Conservation (phyloP, 495 filamentous ascomycete genomes). For the Cladorrhinum samala region DNA sequence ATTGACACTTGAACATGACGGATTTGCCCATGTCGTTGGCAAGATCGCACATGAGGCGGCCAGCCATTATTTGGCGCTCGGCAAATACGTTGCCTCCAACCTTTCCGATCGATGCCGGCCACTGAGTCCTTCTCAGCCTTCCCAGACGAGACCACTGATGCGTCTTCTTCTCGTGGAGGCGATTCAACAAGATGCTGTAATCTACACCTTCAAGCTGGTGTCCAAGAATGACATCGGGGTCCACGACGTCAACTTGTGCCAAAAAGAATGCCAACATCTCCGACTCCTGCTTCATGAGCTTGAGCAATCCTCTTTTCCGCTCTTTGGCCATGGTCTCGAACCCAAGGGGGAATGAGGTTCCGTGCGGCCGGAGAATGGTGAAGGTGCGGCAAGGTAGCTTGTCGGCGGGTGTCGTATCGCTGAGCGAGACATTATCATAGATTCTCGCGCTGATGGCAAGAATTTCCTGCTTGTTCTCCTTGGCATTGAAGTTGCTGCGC, state of each 20-base stretch:
- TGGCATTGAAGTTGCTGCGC: constrained; percentile 80
- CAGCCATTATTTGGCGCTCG: constrained; percentile 83
- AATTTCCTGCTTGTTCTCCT: constrained; percentile 96
- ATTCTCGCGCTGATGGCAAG: constrained; percentile 82
- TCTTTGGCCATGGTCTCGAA: constrained; percentile 66
- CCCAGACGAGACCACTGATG: constrained; percentile 91
- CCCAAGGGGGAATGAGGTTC: constrained; percentile 68
- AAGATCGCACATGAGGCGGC: constrained; percentile 86
- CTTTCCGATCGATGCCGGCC: constrained; percentile 84
- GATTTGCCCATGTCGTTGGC: constrained; percentile 97
- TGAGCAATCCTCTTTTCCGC: constrained; percentile 62
- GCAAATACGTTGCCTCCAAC: constrained; percentile 83
- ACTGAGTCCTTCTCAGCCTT: constrained; percentile 71
- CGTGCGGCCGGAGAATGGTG: constrained; percentile 79
- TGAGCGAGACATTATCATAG: constrained; percentile 83
- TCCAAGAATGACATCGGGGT: constrained; percentile 93
- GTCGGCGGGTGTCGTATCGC: constrained; percentile 81
- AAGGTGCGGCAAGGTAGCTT: constrained; percentile 84
- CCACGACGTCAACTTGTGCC: constrained; percentile 75
- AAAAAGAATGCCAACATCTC: constrained; percentile 82
- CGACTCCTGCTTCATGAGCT: constrained; percentile 72
- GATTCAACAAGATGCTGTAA: constrained; percentile 80
- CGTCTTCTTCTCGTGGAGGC: constrained; percentile 83
- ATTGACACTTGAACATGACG: constrained; percentile 93
- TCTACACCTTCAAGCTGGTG: constrained; percentile 96